Conservation (phyloP, 345 rosid genomes). For the Pugionium dolabratum region DNA sequence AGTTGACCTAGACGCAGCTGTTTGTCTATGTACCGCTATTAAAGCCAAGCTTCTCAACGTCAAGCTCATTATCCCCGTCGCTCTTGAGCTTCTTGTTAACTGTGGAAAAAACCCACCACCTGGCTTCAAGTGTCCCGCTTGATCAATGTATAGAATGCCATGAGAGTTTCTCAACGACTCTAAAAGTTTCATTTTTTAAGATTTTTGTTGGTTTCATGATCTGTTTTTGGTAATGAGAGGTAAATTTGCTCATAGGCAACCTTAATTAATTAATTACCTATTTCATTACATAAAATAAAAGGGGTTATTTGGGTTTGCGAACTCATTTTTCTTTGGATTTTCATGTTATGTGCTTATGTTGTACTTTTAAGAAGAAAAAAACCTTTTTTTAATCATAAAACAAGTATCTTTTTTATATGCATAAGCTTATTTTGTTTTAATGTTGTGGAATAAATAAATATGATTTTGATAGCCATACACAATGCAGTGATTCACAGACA, state of each 20-base stretch:
- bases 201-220: slow-evolving; percentile 7
- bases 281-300: background rate
- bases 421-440: background rate
- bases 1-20: slow-evolving; percentile 70
- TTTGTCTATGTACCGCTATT: slow-evolving; percentile 82
- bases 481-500: too few species aligned
- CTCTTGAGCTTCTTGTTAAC: slow-evolving; percentile 67
- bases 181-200: background rate
- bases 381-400: too few species aligned
- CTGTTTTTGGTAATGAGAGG: background rate
- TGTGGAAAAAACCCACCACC: slow-evolving; percentile 79
- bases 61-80: slow-evolving; percentile 60
- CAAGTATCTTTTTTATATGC: background rate
- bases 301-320: background rate
- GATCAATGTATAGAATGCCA: background rate
- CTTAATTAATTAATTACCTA: background rate
- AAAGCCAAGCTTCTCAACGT: slow-evolving; percentile 69
- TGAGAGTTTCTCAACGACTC: background rate
- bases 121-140: slow-evolving; percentile 58
- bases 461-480: background rate
- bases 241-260: background rate
- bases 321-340: background rate
- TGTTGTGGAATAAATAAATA: background rate
- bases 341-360: background rate
- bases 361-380: background rate